phyloP scores from a whole-genome alignment of 768 basidiomycete species.

The Suillus brevipes region DNA sequence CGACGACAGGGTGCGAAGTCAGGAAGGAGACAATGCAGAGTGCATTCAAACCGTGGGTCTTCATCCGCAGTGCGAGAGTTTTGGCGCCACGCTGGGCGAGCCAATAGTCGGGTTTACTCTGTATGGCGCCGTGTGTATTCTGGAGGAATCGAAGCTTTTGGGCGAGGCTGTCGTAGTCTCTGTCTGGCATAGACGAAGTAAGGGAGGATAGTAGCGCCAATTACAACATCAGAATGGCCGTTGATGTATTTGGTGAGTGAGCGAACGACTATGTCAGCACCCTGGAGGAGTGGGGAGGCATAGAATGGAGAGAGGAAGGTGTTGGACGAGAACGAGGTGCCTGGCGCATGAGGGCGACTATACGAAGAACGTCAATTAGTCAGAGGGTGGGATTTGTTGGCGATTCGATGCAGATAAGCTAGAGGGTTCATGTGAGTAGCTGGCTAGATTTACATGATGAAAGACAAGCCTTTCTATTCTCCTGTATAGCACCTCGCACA shows the following conservation, averaged over 20 bases:
- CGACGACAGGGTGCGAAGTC: too few relatives aligned
- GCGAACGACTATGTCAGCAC: constrained; percentile 87
- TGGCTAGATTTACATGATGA: background rate
- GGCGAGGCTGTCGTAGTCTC: constrained; percentile 46
- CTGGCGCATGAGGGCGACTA: constrained; percentile 63
- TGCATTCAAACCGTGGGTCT: too few relatives aligned
- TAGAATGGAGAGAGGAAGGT: constrained; percentile 94
- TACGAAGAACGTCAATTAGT: constrained; percentile 74
- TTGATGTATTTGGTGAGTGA: constrained; percentile 88
- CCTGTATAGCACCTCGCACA: constrained; percentile 61
- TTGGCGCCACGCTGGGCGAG: too few relatives aligned
- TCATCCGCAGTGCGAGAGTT: too few relatives aligned
- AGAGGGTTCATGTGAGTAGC: constrained; percentile 4
- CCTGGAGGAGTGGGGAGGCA: constrained; percentile 79
- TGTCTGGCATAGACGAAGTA: constrained; percentile 15
- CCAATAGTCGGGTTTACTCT: too few relatives aligned
- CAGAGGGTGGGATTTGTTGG: constrained; percentile 95
- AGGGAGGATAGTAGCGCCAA: constrained; percentile 81
- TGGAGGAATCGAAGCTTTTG: too few relatives aligned
- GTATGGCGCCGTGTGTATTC: too few relatives aligned
- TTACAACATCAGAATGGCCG: constrained; percentile 91
- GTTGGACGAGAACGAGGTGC: constrained; percentile 88
- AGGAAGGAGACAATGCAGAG: too few relatives aligned
- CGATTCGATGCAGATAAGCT: constrained; percentile 94
- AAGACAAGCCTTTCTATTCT: constrained; percentile 75